phyloP scores from a whole-genome alignment of 2,329 filamentous ascomycete species.

The Cladorrhinum sp. region DNA sequence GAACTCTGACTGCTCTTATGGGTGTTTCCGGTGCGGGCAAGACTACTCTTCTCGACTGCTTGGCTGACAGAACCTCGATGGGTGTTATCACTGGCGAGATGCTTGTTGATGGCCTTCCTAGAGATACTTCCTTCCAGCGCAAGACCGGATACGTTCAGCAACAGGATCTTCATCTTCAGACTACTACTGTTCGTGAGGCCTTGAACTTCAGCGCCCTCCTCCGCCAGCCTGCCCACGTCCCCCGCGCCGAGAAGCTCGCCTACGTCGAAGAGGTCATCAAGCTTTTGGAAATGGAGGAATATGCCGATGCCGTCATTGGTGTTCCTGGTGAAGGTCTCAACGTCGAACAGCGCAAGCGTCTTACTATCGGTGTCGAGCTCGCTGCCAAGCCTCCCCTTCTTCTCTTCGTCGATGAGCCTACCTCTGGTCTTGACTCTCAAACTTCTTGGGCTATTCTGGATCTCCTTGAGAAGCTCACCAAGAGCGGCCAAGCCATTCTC shows the following conservation, averaged over 20 bases:
- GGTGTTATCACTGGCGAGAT: slow-evolving; percentile 86
- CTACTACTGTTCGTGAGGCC: slow-evolving; percentile 83
- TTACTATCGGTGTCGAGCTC: slow-evolving; percentile 95
- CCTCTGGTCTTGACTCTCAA: slow-evolving; percentile 88
- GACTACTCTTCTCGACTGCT: slow-evolving; percentile 81
- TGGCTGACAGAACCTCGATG: slow-evolving; percentile 83
- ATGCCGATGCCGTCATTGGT: slow-evolving; percentile 87
- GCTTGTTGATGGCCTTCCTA: slow-evolving; percentile 60
- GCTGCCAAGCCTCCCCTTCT: slow-evolving; percentile 87
- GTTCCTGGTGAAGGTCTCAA: slow-evolving; percentile 84
- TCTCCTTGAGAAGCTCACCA: slow-evolving; percentile 83
- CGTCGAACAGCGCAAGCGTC: slow-evolving; percentile 66
- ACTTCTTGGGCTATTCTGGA: slow-evolving; percentile 91
- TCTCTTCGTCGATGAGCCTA: slow-evolving; percentile 92
- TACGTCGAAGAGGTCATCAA: slow-evolving; percentile 91
- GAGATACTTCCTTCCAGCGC: slow-evolving; percentile 81
- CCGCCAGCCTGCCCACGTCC: slow-evolving; percentile 73
- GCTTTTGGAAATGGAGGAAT: slow-evolving; percentile 84
- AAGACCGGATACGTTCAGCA: slow-evolving; percentile 93
- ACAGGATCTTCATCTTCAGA: slow-evolving; percentile 83
- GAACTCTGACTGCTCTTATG: slow-evolving; percentile 86
- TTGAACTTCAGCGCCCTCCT: slow-evolving; percentile 82
- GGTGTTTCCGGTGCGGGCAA: slow-evolving; percentile 92
- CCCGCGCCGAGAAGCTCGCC: slow-evolving; percentile 72
- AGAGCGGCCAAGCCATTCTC: slow-evolving; percentile 87